Conservation (phyloP, 768 basidiomycete species). For the Suillus sp. region DNA sequence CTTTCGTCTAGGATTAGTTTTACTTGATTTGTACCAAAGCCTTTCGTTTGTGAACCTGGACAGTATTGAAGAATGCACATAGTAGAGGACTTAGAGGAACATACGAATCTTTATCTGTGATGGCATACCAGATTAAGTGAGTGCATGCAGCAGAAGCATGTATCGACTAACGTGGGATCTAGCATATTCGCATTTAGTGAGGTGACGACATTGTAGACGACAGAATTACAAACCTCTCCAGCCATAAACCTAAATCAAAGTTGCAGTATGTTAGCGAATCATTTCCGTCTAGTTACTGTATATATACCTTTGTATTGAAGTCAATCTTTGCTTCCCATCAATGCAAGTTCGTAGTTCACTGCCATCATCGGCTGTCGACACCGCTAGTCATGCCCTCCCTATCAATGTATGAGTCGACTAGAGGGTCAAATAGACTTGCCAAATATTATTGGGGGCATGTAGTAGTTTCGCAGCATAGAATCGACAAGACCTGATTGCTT, state of each 20-base stretch:
- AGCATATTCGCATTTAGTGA: conserved; percentile 13
- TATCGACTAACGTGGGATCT: conserved; percentile 46
- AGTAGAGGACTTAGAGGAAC: conserved; percentile 15
- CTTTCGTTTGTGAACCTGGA: conserved; percentile 37
- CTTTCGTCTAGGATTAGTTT: conserved; percentile 25
- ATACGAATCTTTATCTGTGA: conserved; percentile 44
- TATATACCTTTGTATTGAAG: conserved; percentile 59
- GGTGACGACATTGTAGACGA: neutral
- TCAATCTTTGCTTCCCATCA: conserved; percentile 74
- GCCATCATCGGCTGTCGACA: conserved; percentile 41
- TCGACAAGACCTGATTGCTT: conserved; percentile 68
- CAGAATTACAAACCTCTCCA: conserved; percentile 47
- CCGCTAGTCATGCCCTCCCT: conserved; percentile 33
- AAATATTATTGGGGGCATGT: conserved; percentile 69
- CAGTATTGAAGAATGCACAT: neutral
- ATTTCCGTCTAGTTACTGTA: neutral
- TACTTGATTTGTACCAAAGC: conserved; percentile 38
- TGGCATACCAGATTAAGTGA: conserved; percentile 13
- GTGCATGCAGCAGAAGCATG: neutral
- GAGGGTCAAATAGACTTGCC: conserved; percentile 38
- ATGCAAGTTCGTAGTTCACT: conserved; percentile 55
- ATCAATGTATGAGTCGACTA: conserved; percentile 9
- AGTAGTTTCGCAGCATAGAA: conserved; percentile 63
- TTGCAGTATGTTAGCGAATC: neutral
- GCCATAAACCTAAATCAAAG: conserved; percentile 49